phyloP scores from a whole-genome alignment of 345 rosid species.

The Kernera saxatilis region DNA sequence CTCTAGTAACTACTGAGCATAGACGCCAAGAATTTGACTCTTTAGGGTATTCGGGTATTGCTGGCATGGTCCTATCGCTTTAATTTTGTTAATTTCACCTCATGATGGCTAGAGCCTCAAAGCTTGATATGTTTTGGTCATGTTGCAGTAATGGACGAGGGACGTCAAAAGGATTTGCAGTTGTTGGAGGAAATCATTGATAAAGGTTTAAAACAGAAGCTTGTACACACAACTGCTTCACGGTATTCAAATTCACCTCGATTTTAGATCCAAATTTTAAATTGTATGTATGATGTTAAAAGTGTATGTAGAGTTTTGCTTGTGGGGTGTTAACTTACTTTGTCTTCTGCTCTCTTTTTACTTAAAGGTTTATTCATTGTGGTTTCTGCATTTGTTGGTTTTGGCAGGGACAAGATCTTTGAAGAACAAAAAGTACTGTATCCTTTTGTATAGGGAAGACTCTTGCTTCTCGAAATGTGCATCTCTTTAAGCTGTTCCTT shows the following conservation, averaged over 20 bases:
- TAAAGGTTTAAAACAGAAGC: slow-evolving; percentile 74
- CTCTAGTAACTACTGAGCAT: background rate
- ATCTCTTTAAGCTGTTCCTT: background rate
- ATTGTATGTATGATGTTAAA: background rate
- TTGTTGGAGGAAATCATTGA: slow-evolving; percentile 80
- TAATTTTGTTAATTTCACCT: background rate
- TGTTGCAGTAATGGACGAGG: slow-evolving; percentile 41
- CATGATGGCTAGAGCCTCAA: background rate
- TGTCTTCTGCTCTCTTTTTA: background rate
- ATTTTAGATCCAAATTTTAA: background rate
- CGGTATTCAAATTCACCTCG: slow-evolving; percentile 31
- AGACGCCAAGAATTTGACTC: background rate
- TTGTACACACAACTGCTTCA: slow-evolving; percentile 56
- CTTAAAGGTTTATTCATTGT: background rate
- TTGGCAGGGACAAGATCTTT: slow-evolving; percentile 83
- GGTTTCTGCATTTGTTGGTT: slow-evolving; percentile 18
- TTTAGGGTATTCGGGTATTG: background rate
- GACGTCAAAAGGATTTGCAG: slow-evolving; percentile 48
- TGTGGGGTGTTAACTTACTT: background rate
- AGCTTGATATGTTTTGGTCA: slow-evolving; percentile 3
- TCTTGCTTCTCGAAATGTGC: background rate
- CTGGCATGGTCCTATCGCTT: background rate
- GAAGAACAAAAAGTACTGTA: slow-evolving; percentile 79
- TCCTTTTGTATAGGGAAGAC: slow-evolving; percentile 39
- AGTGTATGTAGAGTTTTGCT: background rate